Conservation (phyloP, 495 filamentous ascomycete genomes). For the Aspergillus saccharolyticus region DNA sequence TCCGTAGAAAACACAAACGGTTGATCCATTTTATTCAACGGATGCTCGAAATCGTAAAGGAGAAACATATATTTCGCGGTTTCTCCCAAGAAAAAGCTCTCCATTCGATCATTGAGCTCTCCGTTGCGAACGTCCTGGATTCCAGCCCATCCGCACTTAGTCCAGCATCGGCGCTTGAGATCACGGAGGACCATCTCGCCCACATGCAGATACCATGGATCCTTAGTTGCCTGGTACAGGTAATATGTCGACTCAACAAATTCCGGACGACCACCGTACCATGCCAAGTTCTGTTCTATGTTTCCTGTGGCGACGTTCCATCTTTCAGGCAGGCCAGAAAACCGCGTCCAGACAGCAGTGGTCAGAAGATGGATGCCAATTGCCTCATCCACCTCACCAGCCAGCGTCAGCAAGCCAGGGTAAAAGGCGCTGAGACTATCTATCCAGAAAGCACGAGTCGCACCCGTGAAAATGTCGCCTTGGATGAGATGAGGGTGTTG, state of each 20-base stretch:
- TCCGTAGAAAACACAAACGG: slow-evolving; percentile 94
- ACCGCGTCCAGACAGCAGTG: slow-evolving; percentile 90
- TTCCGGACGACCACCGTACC: slow-evolving; percentile 94
- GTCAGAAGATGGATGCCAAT: slow-evolving; percentile 82
- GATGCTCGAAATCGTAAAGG: slow-evolving; percentile 80
- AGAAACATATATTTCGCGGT: slow-evolving; percentile 93
- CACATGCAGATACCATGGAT: slow-evolving; percentile 93
- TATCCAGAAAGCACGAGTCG: slow-evolving; percentile 79
- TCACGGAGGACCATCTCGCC: slow-evolving; percentile 93
- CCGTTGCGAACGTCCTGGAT: slow-evolving; percentile 89
- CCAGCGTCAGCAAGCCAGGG: slow-evolving; percentile 80
- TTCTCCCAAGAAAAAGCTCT: slow-evolving; percentile 97
- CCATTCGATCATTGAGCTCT: slow-evolving; percentile 91
- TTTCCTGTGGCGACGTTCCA: slow-evolving; percentile 85
- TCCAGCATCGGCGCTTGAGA: slow-evolving; percentile 86
- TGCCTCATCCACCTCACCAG: slow-evolving; percentile 86
- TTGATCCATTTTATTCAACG: slow-evolving; percentile 78
- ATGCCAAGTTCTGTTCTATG: slow-evolving; percentile 80
- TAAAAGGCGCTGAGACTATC: slow-evolving; percentile 95
- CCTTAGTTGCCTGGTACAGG: slow-evolving; percentile 84
- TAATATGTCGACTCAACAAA: slow-evolving; percentile 96
- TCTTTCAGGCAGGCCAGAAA: slow-evolving; percentile 84
- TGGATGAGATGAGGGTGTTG: slow-evolving; percentile 90
- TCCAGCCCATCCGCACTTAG: slow-evolving; percentile 89
- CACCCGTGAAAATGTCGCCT: slow-evolving; percentile 80